Evolutionary conservation across 2,329 filamentous ascomycete genomes (phyloP).

Genomic region (Chrysosphaeria jannelii): DNA sequence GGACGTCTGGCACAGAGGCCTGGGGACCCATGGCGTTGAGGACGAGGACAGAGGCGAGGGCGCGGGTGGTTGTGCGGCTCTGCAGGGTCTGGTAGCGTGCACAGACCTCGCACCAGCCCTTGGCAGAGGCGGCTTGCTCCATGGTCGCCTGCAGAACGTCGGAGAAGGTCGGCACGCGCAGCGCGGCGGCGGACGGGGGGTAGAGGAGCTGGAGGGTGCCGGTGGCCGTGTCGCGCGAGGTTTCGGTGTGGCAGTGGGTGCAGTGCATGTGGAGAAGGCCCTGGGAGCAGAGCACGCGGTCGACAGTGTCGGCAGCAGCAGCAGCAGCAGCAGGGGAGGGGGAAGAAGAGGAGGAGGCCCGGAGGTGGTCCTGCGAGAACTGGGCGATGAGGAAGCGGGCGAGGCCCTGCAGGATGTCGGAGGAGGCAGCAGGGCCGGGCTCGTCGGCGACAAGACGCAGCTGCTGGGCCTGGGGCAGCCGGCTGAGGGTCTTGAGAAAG

Average conservation of each 20-base stretch:
- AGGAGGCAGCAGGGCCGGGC: slow-evolving; percentile 37
- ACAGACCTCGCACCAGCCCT: slow-evolving; percentile 83
- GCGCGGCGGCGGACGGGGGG: slow-evolving; percentile 19
- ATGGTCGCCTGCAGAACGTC: slow-evolving; percentile 80
- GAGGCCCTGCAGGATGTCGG: slow-evolving; percentile 59
- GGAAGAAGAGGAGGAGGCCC: slow-evolving; percentile 7
- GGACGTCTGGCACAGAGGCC: slow-evolving; percentile 34
- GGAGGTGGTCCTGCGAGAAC: slow-evolving; percentile 46
- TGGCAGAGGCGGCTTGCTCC: slow-evolving; percentile 61
- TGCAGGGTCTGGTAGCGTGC: slow-evolving; percentile 69
- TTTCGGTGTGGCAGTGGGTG: slow-evolving; percentile 66
- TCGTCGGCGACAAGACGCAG: slow-evolving; percentile 69
- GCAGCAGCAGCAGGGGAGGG: too few relatives aligned
- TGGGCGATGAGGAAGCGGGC: slow-evolving; percentile 65
- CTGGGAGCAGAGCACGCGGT: slow-evolving; percentile 36
- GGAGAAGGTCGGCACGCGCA: slow-evolving; percentile 39
- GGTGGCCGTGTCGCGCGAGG: slow-evolving; percentile 45
- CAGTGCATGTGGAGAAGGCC: slow-evolving; percentile 52
- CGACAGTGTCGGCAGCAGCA: too few relatives aligned
- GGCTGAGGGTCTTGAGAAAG: slow-evolving; percentile 65
- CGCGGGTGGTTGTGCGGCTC: slow-evolving; percentile 58
- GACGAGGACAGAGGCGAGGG: slow-evolving; percentile 59
- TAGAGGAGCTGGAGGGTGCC: slow-evolving; percentile 73
- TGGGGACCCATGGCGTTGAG: slow-evolving; percentile 36
- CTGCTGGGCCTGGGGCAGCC: slow-evolving; percentile 46